Percentiles rank a stretch among this genome's conserved stretches.
Conservation (phyloP, 2,329 filamentous ascomycete genomes). For the Phialophora chinensis region DNA sequence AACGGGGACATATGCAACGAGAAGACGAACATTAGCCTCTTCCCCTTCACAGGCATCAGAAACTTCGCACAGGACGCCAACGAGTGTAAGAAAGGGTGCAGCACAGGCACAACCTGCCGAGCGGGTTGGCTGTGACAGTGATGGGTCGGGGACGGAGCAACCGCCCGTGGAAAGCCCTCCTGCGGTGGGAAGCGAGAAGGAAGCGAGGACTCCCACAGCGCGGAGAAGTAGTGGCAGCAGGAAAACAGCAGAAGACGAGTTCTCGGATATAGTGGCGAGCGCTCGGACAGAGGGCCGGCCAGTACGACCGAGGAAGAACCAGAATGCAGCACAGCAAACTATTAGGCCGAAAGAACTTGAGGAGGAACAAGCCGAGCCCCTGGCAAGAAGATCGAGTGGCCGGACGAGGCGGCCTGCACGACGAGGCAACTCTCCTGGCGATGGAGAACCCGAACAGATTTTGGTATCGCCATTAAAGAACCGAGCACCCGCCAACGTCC, state of each 20-base stretch:
- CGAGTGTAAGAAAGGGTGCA: not conserved
- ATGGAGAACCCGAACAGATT: not conserved
- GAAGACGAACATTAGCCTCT: constrained; percentile 28
- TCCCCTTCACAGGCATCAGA: not conserved
- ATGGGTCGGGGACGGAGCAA: not conserved
- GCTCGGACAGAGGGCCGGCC: not conserved
- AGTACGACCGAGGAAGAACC: not conserved
- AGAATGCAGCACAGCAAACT: constrained; percentile 2
- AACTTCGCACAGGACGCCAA: not conserved
- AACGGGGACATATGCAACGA: constrained; percentile 34
- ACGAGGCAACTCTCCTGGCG: not conserved
- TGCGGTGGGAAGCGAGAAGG: not conserved
- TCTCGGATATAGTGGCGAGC: not conserved
- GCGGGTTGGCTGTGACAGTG: not conserved
- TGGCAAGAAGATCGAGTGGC: constrained; percentile 20
- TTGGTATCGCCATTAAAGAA: not conserved
- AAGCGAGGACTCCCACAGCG: not conserved
- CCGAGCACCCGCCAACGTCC: not conserved
- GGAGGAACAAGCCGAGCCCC: not conserved
- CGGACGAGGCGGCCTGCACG: constrained; percentile 18
- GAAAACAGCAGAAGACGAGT: not conserved
- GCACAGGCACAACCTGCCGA: not conserved
- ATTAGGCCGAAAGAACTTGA: not conserved
- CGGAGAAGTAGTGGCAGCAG: not conserved
- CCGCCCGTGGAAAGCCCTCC: not conserved